Conservation (phyloP, 495 filamentous ascomycete genomes). For the Penicillium parvum region DNA sequence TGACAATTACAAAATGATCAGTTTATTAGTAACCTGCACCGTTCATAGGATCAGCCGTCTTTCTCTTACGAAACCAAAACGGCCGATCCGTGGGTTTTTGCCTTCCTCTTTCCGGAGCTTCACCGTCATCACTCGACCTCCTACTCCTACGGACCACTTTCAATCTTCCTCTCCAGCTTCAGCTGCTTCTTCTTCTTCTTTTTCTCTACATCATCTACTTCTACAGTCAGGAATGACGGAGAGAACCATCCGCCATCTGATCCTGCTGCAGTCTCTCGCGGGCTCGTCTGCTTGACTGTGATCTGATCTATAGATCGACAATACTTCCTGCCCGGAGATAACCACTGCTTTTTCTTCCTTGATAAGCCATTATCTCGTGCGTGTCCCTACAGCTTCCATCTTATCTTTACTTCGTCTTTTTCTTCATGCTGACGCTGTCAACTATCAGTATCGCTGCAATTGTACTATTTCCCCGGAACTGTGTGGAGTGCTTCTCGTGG, state of each 20-base stretch:
- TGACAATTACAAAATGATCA: slow-evolving; percentile 27
- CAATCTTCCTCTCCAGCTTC: neutral
- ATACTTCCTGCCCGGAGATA: slow-evolving; percentile 16
- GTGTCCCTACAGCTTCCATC: neutral
- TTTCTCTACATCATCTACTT: neutral
- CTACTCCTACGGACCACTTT: neutral
- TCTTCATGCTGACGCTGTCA: neutral
- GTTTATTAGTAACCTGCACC: neutral
- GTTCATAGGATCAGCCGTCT: neutral
- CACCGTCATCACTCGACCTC: slow-evolving; percentile 9
- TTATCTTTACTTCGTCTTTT: neutral
- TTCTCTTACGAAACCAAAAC: slow-evolving; percentile 29
- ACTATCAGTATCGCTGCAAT: too few relatives aligned
- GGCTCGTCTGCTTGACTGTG: slow-evolving; percentile 12
- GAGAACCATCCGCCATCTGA: slow-evolving; percentile 28
- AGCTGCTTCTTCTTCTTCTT: neutral
- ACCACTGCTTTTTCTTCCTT: slow-evolving; percentile 1
- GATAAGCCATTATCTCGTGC: slow-evolving; percentile 12
- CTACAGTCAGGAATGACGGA: slow-evolving; percentile 28
- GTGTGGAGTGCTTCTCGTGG: slow-evolving; percentile 1
- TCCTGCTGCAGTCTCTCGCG: slow-evolving; percentile 28
- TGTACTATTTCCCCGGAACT: slow-evolving; percentile 6
- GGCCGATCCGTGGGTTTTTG: slow-evolving; percentile 20
- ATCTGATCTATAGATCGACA: slow-evolving; percentile 1
- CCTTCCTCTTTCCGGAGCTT: slow-evolving; percentile 7